These are phyloP conservation scores for Hibiscus syriacus DNA, from an alignment of 345 rosid genomes.

Conservation along the genomic window DNA sequence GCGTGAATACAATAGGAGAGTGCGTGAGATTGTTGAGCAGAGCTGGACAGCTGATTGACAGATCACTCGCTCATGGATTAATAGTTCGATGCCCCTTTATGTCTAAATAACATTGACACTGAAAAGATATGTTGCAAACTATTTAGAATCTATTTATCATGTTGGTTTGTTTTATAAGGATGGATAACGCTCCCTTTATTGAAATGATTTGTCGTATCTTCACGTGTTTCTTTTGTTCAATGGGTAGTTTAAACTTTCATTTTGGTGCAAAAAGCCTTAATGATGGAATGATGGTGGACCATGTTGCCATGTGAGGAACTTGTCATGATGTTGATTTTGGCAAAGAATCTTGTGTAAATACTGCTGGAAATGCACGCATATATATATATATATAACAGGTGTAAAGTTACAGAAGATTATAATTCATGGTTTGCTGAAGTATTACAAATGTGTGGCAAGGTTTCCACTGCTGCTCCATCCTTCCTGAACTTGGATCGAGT, in stretches of 20 bases:
- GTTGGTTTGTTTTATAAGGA: slow-evolving; percentile 14
- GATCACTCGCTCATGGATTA: background rate
- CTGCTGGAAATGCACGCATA: background rate
- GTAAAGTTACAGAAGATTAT: background rate
- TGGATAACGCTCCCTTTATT: slow-evolving; percentile 13
- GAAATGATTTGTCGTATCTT: slow-evolving; percentile 6
- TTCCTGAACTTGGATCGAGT: slow-evolving; percentile 81
- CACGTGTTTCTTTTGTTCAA: background rate
- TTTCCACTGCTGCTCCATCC: slow-evolving; percentile 85
- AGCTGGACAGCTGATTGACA: slow-evolving; percentile 81
- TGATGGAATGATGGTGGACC: background rate
- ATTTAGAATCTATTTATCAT: slow-evolving; percentile 7
- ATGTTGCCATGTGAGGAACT: background rate
- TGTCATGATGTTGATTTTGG: background rate
- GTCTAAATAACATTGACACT: slow-evolving; percentile 21
- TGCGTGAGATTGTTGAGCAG: slow-evolving; percentile 78
- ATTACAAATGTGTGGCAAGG: slow-evolving; percentile 32
- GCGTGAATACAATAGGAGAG: too few relatives aligned
- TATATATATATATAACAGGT: background rate
- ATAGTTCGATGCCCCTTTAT: slow-evolving; percentile 19
- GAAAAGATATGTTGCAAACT: slow-evolving; percentile 12
- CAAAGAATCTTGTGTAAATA: background rate
- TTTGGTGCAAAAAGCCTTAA: background rate
- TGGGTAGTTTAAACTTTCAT: background rate
- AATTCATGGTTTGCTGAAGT: background rate